Conservation (phyloP, 352 stramenopile genomes). For the Pythium monospermum region DNA sequence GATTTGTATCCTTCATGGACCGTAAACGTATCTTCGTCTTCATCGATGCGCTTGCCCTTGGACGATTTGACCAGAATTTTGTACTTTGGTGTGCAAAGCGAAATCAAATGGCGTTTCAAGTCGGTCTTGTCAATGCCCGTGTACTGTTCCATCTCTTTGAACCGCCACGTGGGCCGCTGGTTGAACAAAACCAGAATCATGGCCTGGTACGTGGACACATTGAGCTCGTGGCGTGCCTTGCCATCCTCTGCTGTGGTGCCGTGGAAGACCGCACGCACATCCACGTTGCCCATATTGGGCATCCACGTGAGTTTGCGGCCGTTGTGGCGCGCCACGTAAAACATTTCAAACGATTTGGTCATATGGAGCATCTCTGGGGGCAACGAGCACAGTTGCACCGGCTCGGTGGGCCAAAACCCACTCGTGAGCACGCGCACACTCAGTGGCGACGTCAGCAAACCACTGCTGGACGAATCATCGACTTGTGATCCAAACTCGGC, state of each 20-base stretch:
- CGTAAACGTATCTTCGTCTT: constrained; percentile 91
- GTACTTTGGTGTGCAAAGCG: constrained; percentile 96
- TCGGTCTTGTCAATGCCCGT: constrained; percentile 88
- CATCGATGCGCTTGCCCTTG: constrained; percentile 95
- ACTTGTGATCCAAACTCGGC: constrained; percentile 11
- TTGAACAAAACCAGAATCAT: constrained; percentile 99
- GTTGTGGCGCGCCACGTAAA: constrained; percentile 94
- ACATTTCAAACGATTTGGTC: constrained; percentile 88
- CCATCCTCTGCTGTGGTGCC: constrained; percentile 36
- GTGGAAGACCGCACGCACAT: constrained; percentile 90
- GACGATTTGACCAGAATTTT: constrained; percentile 96
- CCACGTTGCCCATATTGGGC: constrained; percentile 89
- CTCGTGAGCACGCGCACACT: constrained; percentile 82
- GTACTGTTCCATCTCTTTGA: constrained; percentile 87
- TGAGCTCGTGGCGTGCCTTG: constrained; percentile 91
- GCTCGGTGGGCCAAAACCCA: constrained; percentile 84
- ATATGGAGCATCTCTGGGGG: constrained; percentile 73
- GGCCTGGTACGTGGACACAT: constrained; percentile 98
- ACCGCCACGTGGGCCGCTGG: constrained; percentile 59
- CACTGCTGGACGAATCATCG: not conserved
- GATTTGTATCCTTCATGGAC: constrained; percentile 95
- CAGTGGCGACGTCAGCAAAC: constrained; percentile 22
- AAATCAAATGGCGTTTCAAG: constrained; percentile 94
- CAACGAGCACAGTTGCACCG: constrained; percentile 82
- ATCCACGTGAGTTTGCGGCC: constrained; percentile 95